A percentile compares a stretch with the other conserved stretches of the same genome.
Conservation (phyloP, 495 filamentous ascomycete genomes). For the Neurospora tetrasperma region DNA sequence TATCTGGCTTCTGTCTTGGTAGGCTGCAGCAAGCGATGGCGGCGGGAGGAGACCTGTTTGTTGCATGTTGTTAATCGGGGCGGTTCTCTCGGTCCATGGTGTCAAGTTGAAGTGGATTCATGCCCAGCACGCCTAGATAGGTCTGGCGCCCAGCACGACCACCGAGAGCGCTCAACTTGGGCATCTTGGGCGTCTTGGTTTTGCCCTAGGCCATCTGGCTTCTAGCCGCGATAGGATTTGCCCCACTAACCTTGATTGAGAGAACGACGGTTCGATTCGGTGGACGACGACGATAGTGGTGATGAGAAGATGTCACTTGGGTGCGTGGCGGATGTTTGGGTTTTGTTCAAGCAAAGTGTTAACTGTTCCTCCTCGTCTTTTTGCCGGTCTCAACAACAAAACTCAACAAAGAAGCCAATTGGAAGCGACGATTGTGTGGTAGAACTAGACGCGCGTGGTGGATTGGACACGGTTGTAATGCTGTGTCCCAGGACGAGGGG, state of each 20-base stretch:
- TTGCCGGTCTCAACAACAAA: not conserved
- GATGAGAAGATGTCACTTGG: not conserved
- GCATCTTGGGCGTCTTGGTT: not conserved
- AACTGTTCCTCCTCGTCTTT: not conserved
- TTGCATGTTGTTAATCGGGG: not conserved
- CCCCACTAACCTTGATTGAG: not conserved
- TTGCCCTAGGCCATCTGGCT: not conserved
- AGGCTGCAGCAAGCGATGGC: not conserved
- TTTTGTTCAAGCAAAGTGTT: not conserved
- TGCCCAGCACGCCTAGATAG: not conserved
- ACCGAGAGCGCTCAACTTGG: not conserved
- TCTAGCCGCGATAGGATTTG: not conserved
- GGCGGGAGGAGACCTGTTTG: not conserved
- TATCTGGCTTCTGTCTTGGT: not conserved
- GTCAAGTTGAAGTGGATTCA: not conserved
- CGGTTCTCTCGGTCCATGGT: not conserved
- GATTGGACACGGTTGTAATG: not conserved
- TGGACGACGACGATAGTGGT: not conserved
- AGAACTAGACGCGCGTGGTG: not conserved
- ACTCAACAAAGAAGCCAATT: constrained; percentile 1
- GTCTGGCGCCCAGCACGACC: not conserved
- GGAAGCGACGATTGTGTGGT: not conserved
- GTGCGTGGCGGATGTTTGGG: not conserved
- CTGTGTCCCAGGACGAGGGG: not conserved
- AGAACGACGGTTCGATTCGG: not conserved